Evolutionary conservation across 2,329 filamentous ascomycete species (phyloP), one percentile per base, ranked within the genome.

Genomic region (Penicillium sp.): DNA sequence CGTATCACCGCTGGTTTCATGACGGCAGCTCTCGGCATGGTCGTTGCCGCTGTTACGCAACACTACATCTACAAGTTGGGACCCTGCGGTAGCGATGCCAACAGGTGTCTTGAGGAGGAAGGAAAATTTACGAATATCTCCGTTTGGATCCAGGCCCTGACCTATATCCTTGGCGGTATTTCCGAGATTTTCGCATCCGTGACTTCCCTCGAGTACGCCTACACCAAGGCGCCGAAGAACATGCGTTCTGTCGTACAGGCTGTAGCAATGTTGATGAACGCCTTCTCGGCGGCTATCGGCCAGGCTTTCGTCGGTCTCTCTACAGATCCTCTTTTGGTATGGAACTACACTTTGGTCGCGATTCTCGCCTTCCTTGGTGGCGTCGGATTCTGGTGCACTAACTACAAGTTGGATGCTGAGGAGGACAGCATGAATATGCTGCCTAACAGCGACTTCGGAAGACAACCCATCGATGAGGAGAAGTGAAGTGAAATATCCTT

Each of bases 161-260:
- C 75, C 5, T 80, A 80, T 64, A 72, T 82, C 8, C 71, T 85
- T 2, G 77, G 82, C 53, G 82, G 78, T 57, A 76, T 84, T 56
- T 81, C 80, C 2, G 82, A 84, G 65, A 84, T 83, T 64, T 79
- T 84, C 59, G 78, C 80, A 2, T 81, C 77, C 10, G 78, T 85
- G 54, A 84, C 82, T 3, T 85, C 84, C 1, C 83, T 88, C 60
- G 88, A 91, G 69, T 90, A 90, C 60, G 89, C 89, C 32, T 91
- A 85, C 76, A 86, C 85, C 69, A 90, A 90, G 73, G 87, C 88
- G 0, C 89, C 89, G 26, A 84, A 82, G 66, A 91, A 90, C 76
- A 92, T 92, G 89, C 86, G 87, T 61, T 88, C 85, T 1, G 79
- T 91, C n/a, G 87, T 92, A 11, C 79, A 76, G 71, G 82, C 83